Conservation (phyloP, 2,329 filamentous ascomycete species). For the Penicillium sclerotigenum region DNA sequence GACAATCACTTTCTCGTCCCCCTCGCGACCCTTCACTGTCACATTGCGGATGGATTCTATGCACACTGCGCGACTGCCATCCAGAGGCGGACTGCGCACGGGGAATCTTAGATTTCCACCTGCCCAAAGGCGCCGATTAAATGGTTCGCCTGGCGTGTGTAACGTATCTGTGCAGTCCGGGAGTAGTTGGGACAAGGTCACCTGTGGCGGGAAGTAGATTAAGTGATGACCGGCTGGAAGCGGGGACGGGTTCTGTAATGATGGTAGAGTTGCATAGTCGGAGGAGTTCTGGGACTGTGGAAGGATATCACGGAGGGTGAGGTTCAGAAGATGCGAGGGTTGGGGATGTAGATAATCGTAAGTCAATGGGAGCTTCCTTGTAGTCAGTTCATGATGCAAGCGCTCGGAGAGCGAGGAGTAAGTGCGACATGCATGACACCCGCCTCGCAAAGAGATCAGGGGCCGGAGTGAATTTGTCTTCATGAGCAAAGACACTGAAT, state of each 20-base stretch:
- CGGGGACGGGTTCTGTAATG: conserved; percentile 26
- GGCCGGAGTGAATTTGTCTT: conserved; percentile 1
- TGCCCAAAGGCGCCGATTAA: conserved; percentile 80
- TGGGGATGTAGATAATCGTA: conserved; percentile 60
- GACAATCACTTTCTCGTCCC: conserved; percentile 59
- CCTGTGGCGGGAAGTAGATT: conserved; percentile 77
- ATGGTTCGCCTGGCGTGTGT: conserved; percentile 71
- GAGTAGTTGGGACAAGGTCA: conserved; percentile 61
- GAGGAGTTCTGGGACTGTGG: conserved; percentile 29
- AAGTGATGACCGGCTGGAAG: conserved; percentile 66
- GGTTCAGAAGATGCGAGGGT: conserved; percentile 62
- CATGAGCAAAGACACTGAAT: conserved; percentile 1
- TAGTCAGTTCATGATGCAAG: conserved; percentile 46
- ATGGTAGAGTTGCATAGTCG: conserved; percentile 34
- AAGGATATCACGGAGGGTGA: conserved; percentile 59
- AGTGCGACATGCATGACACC: conserved; percentile 9
- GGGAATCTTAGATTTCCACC: conserved; percentile 67
- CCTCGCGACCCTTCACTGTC: conserved; percentile 49
- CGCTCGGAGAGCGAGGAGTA: conserved; percentile 38
- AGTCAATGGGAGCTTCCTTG: conserved; percentile 48
- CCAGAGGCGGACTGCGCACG: conserved; percentile 28
- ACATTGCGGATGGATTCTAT: conserved; percentile 50
- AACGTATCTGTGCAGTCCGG: conserved; percentile 80
- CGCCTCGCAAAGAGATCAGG: conserved; percentile 8
- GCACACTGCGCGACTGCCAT: conserved; percentile 42